A percentile compares a stretch with the other conserved stretches of the same genome.
These are phyloP conservation scores for Fusarium sp. DNA, from an alignment of 2,329 filamentous ascomycete genomes.

Conservation along the genomic window DNA sequence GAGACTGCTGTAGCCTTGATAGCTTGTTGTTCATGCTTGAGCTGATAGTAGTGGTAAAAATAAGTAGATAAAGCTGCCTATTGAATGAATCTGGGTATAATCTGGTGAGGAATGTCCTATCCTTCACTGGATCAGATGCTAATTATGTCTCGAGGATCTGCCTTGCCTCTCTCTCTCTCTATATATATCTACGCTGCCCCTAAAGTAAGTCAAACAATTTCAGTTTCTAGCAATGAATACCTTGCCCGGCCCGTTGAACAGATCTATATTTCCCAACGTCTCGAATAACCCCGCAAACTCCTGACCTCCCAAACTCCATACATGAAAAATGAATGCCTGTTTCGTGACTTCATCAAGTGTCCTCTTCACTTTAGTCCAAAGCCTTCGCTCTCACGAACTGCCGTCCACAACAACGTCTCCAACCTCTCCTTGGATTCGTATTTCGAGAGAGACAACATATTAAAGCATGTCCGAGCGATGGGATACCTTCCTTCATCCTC, in stretches of 20 bases:
- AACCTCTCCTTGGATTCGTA: conserved; percentile 74
- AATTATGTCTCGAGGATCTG: background rate
- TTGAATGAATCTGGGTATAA: too few relatives aligned
- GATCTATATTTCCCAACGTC: conserved; percentile 20
- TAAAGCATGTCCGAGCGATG: conserved; percentile 91
- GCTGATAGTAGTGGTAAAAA: too few relatives aligned
- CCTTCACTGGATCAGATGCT: too few relatives aligned
- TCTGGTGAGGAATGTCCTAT: too few relatives aligned
- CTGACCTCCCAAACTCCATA: conserved; percentile 34
- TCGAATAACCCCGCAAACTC: conserved; percentile 29
- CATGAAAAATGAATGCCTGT: conserved; percentile 22
- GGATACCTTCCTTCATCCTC: conserved; percentile 80
- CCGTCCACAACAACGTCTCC: conserved; percentile 79
- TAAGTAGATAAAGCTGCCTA: too few relatives aligned
- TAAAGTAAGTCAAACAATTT: background rate
- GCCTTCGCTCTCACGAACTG: conserved; percentile 89
- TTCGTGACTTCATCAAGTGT: conserved; percentile 34
- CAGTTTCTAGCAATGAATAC: conserved; percentile 5
- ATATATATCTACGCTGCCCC: background rate
- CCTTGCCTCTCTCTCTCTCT: background rate
- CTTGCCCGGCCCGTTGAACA: conserved; percentile 6
- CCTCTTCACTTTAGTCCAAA: conserved; percentile 80
- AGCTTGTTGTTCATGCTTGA: too few relatives aligned
- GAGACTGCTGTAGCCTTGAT: too few relatives aligned
- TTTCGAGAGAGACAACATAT: conserved; percentile 78